Evolutionary conservation across 495 filamentous ascomycete genomes (phyloP), one percentile per base, ranked within the genome.

Genomic region (Penicillium paxilli): DNA sequence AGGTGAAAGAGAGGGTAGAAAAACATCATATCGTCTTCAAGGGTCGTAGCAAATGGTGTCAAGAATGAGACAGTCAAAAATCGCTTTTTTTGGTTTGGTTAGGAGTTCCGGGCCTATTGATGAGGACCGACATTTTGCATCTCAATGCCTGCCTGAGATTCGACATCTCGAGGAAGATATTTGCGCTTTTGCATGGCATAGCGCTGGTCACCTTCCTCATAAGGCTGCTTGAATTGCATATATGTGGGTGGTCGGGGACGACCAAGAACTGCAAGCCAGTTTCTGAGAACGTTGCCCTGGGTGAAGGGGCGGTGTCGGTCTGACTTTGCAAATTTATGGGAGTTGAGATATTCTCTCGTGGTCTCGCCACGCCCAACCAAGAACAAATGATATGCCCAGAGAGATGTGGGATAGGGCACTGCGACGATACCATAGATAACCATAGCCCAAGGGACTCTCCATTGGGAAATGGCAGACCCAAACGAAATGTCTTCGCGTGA

Each of bases 341-440:
- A 91, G 70, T 94, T 96, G 42, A 98, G 83, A 65, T 95, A 97
- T 69, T 98, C 94, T 55, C 95, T 81, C 1, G 94, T 98, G 7
- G 95, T 98, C 73, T 97, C 93, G 16, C 92, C 94, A 33, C 91
- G 81, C 26, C 83, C 89, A 70, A 92, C 89, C 32, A 98, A 77
- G 72, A 93, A 97, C 11, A 96, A 58, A 72, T 98, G 94, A 62
- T 98, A 98, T 12, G 79, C 83, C 78, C 82, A 87, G 16, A 98
- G 72, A 25, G 92, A 91, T 12, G 86, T 81, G 2, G 92, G 93
- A 67, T 98, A 98, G 7, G 89, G 82, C 7, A 84, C 80, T 16
- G 81, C 83, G 42, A 98, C 35, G 22, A 89, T 64, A 7, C 83
- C 89, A 67, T 92, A 96, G 25, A 98, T 83, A 51, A 92, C 83